Conservation (phyloP, 2,329 filamentous ascomycete species). For the Xylaria arbuscula region DNA sequence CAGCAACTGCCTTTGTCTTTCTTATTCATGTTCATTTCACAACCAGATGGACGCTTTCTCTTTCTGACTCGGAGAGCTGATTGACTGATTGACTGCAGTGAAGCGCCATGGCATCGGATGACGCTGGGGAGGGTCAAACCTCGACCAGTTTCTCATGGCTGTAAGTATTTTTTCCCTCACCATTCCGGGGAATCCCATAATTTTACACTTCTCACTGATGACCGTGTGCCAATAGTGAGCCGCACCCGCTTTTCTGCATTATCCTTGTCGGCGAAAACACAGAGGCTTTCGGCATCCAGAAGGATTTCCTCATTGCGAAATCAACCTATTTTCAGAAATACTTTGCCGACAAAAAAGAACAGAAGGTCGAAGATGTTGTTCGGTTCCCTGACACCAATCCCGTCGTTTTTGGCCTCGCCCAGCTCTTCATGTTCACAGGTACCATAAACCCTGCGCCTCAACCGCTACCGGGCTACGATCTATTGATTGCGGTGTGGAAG, state of each 20-base stretch:
- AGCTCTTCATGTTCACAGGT: slow-evolving; percentile 66
- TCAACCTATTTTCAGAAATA: slow-evolving; percentile 61
- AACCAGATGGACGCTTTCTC: not conserved
- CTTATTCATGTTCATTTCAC: not conserved
- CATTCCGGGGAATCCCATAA: not conserved
- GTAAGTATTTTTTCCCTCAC: slow-evolving; percentile 31
- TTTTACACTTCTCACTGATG: slow-evolving; percentile 16
- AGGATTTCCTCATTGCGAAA: slow-evolving; percentile 66
- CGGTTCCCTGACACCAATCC: slow-evolving; percentile 60
- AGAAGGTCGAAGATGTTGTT: slow-evolving; percentile 62
- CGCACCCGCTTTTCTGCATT: slow-evolving; percentile 67
- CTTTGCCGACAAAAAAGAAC: slow-evolving; percentile 54
- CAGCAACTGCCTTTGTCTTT: slow-evolving; percentile 19
- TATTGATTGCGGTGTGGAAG: slow-evolving; percentile 67
- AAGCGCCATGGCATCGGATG: slow-evolving; percentile 33
- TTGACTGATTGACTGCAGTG: slow-evolving; percentile 15
- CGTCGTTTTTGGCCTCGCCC: slow-evolving; percentile 66
- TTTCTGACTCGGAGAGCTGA: slow-evolving; percentile 9
- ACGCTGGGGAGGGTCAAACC: slow-evolving; percentile 22
- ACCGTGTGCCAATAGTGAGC: slow-evolving; percentile 55
- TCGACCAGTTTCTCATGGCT: slow-evolving; percentile 37
- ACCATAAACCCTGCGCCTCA: slow-evolving; percentile 57
- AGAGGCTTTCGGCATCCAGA: slow-evolving; percentile 67
- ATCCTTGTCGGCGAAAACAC: slow-evolving; percentile 64
- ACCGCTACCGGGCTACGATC: slow-evolving; percentile 63